phyloP scores from a whole-genome alignment of 1,284 basidiomycete genomes.

The Boletus austroedulis region DNA sequence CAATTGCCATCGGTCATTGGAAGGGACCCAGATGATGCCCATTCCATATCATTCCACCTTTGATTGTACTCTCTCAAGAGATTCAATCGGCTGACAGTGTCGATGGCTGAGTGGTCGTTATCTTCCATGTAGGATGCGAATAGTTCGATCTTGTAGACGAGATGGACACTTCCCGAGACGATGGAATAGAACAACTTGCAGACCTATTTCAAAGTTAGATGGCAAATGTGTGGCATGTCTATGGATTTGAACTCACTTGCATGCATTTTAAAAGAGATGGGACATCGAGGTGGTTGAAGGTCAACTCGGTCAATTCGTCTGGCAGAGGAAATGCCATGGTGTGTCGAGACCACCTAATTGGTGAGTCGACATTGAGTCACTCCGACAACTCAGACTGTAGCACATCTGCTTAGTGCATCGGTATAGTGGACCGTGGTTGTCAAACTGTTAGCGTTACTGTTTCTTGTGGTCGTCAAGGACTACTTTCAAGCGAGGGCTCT shows the following conservation, averaged over 20 bases:
- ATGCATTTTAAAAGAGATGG: conserved; percentile 30
- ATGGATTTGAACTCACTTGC: conserved; percentile 18
- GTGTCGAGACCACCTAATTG: not conserved
- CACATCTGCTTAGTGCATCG: too few relatives aligned
- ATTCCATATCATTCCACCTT: conserved; percentile 47
- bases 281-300: conserved; percentile 24
- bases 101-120: conserved; percentile 34
- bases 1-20: conserved; percentile 39
- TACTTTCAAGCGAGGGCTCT: not conserved
- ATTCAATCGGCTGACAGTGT: conserved; percentile 38
- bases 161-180: conserved; percentile 37
- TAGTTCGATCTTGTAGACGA: conserved; percentile 55
- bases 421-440: too few relatives aligned
- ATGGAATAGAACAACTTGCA: conserved; percentile 43
- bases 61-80: conserved; percentile 42
- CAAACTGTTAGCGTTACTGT: too few relatives aligned
- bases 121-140: conserved; percentile 46
- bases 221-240: not conserved
- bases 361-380: too few relatives aligned
- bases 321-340: conserved; percentile 25
- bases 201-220: conserved; percentile 40
- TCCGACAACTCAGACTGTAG: too few relatives aligned
- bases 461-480: too few relatives aligned
- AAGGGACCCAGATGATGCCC: conserved; percentile 37
- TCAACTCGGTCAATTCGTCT: conserved; percentile 22